Base-by-base conservation (phyloP, 2,329 filamentous ascomycete species). In the Neonectria sp. region DNA sequence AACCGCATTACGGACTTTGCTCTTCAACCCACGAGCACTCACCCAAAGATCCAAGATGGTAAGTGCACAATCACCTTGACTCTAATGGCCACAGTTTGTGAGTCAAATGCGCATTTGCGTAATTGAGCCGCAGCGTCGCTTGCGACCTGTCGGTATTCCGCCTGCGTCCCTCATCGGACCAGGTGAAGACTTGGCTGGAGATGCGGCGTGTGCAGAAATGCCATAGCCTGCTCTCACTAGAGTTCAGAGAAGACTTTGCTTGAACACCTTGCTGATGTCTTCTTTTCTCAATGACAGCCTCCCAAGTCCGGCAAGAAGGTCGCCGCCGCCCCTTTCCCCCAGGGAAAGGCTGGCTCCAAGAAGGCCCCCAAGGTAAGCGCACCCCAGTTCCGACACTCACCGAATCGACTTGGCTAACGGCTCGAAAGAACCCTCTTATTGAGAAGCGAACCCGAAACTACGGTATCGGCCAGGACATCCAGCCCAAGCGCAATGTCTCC, bases 221-320 rank as follows among this genome's bases (percentile, higher is more conserved):
- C 83, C 82, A 80, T 79, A 79, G 75, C 80, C 84, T 85, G 74
- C 75, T 88, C 92, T 96, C 94, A 92, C 86, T 97, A 97, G 94
- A 97, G 94, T 92, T 93, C 86, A 92, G 90, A 92, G 91, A 93
- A 94, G 92, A 93, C 88, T 86, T 85, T 86, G 90, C 91, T 89
- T 88, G 92, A 92, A 89, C 91, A 90, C 90, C 88, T 89, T 86
- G 92, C 95, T 98, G 93, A 97, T 94, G 88, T 94, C 92, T 94
- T 97, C 93, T 96, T 95, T 97, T 94, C 95, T 98, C 95, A 96
- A 98, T 98, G 95, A 98, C 89, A 98, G 96, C 94, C 96, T 93
- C 93, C 95, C 84, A 99, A 98, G 89, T 84, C 89, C 82, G 95
- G 95, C 90, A 98, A 98, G 93, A 98, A 98, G 91, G 92, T 94